These are phyloP conservation scores for Cladobotryum protrusum DNA, from an alignment of 2,329 filamentous ascomycete genomes.

Conservation along the genomic window DNA sequence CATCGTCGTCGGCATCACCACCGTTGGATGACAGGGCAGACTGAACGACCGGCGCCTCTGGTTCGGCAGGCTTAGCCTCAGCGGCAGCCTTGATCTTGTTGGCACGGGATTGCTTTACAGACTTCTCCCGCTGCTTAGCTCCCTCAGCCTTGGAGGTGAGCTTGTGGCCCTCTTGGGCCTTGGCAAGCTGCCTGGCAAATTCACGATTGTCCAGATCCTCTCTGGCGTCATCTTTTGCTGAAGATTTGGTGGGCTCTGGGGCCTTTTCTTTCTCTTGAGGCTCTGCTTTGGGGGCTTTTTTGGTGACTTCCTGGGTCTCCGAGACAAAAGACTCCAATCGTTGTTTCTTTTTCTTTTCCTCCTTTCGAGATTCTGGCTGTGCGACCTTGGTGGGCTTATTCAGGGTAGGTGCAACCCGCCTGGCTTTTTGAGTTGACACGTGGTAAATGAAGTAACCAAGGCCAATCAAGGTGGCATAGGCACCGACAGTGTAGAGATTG, in stretches of 20 bases:
- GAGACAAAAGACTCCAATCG: slow-evolving; percentile 36
- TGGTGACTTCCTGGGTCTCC: slow-evolving; percentile 28
- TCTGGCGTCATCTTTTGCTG: slow-evolving; percentile 32
- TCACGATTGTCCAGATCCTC: slow-evolving; percentile 65
- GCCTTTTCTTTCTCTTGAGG: slow-evolving; percentile 7
- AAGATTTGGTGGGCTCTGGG: slow-evolving; percentile 19
- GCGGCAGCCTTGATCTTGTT: slow-evolving; percentile 40
- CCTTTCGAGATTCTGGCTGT: slow-evolving; percentile 31
- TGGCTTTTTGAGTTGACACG: slow-evolving; percentile 29
- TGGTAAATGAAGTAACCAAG: slow-evolving; percentile 31
- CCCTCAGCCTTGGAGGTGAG: slow-evolving; percentile 47
- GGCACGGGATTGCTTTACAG: slow-evolving; percentile 62
- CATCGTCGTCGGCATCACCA: slow-evolving; percentile 74
- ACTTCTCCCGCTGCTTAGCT: slow-evolving; percentile 60
- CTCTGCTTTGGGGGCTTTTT: slow-evolving; percentile 37
- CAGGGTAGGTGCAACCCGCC: slow-evolving; percentile 21
- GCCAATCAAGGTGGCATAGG: slow-evolving; percentile 32
- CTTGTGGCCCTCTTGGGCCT: slow-evolving; percentile 63
- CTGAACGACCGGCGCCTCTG: slow-evolving; percentile 28
- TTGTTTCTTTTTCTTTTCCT: slow-evolving; percentile 42
- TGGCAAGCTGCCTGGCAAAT: slow-evolving; percentile 68
- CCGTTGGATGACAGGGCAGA: slow-evolving; percentile 61
- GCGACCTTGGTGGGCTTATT: slow-evolving; percentile 25
- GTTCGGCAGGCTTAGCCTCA: slow-evolving; percentile 39
- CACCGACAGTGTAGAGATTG: slow-evolving; percentile 31